Percentiles rank a stretch among this genome's conserved stretches.
phyloP scores from a whole-genome alignment of 305 asterid species.

The Solanum hybrid region DNA sequence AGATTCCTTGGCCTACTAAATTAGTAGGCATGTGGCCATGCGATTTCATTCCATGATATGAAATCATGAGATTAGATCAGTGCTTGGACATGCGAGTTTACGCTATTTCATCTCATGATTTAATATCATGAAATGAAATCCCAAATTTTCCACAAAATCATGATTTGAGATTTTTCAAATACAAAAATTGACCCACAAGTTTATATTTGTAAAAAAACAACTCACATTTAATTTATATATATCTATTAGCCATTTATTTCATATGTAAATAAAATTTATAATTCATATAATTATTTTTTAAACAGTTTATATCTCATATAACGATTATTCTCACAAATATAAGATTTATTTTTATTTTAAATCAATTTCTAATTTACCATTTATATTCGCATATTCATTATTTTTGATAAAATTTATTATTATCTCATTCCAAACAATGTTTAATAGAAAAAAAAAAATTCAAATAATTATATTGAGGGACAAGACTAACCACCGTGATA shows the following conservation, averaged over 20 bases:
- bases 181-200: not conserved
- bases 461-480: not conserved
- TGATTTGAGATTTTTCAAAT: not conserved
- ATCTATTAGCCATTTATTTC: not conserved
- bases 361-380: not conserved
- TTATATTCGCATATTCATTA: too few species aligned
- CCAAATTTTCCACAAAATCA: not conserved
- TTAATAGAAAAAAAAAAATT: too few species aligned
- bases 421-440: not conserved
- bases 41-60: not conserved
- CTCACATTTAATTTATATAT: too few species aligned
- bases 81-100: not conserved
- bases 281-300: not conserved
- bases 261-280: not conserved
- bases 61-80: too few species aligned
- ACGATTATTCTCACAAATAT: not conserved
- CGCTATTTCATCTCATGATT: not conserved
- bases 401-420: not conserved
- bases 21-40: not conserved
- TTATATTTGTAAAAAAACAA: too few species aligned
- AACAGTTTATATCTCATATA: not conserved
- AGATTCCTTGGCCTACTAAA: not conserved
- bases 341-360: not conserved
- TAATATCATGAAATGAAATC: not conserved
- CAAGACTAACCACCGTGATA: too few species aligned